Evolutionary conservation across 2,329 filamentous ascomycete species (phyloP).

Genomic region (Aspergillus costaricaensis): DNA sequence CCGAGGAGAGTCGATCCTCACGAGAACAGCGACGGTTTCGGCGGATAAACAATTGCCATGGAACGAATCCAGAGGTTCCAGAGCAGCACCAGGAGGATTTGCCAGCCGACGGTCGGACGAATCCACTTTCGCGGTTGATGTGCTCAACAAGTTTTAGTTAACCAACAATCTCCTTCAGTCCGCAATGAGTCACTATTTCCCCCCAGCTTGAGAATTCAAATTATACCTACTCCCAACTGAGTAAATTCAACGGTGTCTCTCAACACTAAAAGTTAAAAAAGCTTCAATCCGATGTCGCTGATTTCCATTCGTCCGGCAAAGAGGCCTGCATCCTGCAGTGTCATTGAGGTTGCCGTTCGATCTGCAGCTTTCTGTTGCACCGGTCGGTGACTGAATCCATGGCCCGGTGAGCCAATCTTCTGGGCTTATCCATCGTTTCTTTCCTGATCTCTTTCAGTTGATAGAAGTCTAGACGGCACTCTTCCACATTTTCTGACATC

Average conservation of each 20-base stretch:
- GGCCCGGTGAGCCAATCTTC: not conserved
- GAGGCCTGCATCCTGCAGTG: not conserved
- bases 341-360: not conserved
- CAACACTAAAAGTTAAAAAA: not conserved
- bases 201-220: not conserved
- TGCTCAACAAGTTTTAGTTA: not conserved
- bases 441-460: not conserved
- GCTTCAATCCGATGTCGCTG: slow-evolving; percentile 1
- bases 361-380: not conserved
- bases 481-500: not conserved
- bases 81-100: not conserved
- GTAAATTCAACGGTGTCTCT: not conserved
- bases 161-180: not conserved
- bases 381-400: slow-evolving; percentile 5
- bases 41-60: not conserved
- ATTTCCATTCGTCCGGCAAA: not conserved
- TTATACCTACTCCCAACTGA: not conserved
- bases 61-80: not conserved
- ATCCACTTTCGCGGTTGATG: not conserved
- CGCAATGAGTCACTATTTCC: not conserved
- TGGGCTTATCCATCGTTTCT: not conserved
- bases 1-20: not conserved
- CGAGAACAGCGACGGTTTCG: not conserved
- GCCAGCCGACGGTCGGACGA: not conserved
- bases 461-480: not conserved